Evolutionary conservation across 2,329 filamentous ascomycete genomes (phyloP).

Genomic region (Colletotrichum cordylinicola): DNA sequence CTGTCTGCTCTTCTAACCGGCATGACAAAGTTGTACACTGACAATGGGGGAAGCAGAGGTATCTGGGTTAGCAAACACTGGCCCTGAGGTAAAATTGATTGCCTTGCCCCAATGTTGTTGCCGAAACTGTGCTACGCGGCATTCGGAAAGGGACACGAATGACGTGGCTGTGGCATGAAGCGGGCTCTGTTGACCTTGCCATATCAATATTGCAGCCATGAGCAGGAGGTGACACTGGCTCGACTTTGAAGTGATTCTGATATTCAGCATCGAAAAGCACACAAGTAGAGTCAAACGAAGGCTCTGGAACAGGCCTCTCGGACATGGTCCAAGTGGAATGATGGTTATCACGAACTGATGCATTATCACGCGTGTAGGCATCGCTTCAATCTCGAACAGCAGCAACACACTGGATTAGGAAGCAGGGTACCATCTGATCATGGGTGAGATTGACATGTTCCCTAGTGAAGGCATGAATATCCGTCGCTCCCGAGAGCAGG

Average conservation of each 20-base stretch:
- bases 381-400: rapidly evolving
- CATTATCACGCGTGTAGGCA: background rate
- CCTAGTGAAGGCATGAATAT: background rate
- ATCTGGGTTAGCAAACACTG: background rate
- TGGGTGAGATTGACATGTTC: background rate
- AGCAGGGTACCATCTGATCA: background rate
- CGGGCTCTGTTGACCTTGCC: background rate
- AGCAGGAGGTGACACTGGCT: background rate
- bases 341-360: background rate
- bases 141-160: background rate
- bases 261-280: background rate
- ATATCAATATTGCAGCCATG: background rate
- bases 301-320: background rate
- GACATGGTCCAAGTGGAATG: background rate
- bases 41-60: too few species aligned
- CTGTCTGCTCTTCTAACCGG: too few species aligned
- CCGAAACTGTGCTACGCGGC: background rate
- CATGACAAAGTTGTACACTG: too few species aligned
- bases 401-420: rapidly evolving
- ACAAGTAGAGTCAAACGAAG: background rate
- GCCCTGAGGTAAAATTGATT: background rate
- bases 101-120: background rate
- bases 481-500: background rate
- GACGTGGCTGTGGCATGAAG: background rate
- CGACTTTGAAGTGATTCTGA: background rate